These are phyloP conservation scores for Tephrocybe sp. DNA, from an alignment of 768 basidiomycete genomes.

Conservation along the genomic window DNA sequence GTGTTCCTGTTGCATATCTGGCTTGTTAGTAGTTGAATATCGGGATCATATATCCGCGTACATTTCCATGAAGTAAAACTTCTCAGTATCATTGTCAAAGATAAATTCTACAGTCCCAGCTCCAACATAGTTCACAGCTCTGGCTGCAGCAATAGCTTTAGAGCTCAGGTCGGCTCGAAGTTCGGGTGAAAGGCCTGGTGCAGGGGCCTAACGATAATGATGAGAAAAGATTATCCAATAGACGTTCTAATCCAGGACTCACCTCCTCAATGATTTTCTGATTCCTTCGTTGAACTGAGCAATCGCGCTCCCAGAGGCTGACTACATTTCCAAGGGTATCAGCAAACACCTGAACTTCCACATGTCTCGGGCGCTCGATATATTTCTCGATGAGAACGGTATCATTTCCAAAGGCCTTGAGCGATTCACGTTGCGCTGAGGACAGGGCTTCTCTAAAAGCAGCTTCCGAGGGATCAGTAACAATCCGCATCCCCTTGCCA, in stretches of 20 bases:
- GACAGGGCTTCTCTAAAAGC: constrained; percentile 80
- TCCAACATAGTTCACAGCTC: constrained; percentile 88
- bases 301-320: constrained; percentile 96
- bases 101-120: constrained; percentile 98
- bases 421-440: constrained; percentile 87
- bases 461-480: constrained; percentile 50
- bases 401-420: constrained; percentile 86
- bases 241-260: constrained; percentile 7
- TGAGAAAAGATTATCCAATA: not conserved
- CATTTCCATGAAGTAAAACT: constrained; percentile 98
- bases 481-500: constrained; percentile 93
- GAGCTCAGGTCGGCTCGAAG: constrained; percentile 78
- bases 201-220: constrained; percentile 65
- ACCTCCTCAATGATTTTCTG: constrained; percentile 97
- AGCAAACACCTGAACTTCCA: constrained; percentile 95
- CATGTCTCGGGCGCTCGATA: constrained; percentile 82
- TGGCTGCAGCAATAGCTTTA: constrained; percentile 92
- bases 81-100: constrained; percentile 85
- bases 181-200: constrained; percentile 80
- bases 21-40: not conserved
- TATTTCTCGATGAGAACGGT: constrained; percentile 89
- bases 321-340: constrained; percentile 78
- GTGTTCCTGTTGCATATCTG: constrained; percentile 60
- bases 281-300: constrained; percentile 87
- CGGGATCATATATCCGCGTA: constrained; percentile 31